Conservation (phyloP, 2,329 filamentous ascomycete genomes). For the Hymenoscyphus occultus region DNA sequence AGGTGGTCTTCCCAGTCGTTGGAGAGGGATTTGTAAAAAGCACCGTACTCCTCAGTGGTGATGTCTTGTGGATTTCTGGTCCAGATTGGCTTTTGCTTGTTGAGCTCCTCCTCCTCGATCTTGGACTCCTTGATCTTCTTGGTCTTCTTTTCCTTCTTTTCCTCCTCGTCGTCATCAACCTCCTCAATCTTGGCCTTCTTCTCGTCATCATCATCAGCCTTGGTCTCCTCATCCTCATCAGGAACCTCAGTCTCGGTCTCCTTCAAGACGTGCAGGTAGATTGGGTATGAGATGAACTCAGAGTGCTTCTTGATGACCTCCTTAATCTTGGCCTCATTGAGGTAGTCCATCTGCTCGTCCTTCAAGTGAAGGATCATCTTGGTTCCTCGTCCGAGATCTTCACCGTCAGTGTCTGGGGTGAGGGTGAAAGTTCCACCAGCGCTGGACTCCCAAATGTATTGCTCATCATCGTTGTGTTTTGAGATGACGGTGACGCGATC, state of each 20-base stretch:
- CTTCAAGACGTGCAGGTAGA: slow-evolving; percentile 99
- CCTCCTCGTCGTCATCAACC: slow-evolving; percentile 81
- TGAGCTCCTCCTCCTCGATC: slow-evolving; percentile 98
- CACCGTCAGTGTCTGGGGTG: slow-evolving; percentile 82
- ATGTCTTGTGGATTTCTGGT: slow-evolving; percentile 97
- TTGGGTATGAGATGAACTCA: slow-evolving; percentile 99
- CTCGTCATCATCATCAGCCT: slow-evolving; percentile 75
- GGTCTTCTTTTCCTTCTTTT: slow-evolving; percentile 94
- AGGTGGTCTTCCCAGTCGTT: slow-evolving; percentile 99
- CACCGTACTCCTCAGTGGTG: slow-evolving; percentile 90
- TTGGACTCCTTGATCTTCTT: slow-evolving; percentile 99
- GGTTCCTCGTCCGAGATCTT: slow-evolving; percentile 88
- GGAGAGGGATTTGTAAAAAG: slow-evolving; percentile 99
- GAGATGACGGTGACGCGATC: slow-evolving; percentile 94
- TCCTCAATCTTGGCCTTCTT: slow-evolving; percentile 97
- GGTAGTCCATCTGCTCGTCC: slow-evolving; percentile 98
- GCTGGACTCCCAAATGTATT: slow-evolving; percentile 99
- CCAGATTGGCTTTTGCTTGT: slow-evolving; percentile 99
- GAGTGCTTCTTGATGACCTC: slow-evolving; percentile 99
- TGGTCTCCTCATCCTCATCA: slow-evolving; percentile 80
- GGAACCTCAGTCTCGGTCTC: slow-evolving; percentile 99
- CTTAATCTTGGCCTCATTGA: slow-evolving; percentile 99
- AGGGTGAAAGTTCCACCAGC: slow-evolving; percentile 98
- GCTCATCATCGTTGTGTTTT: slow-evolving; percentile 99
- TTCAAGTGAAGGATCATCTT: slow-evolving; percentile 99